Conservation (phyloP, 2,329 filamentous ascomycete genomes). For the Cordyceps javanica region DNA sequence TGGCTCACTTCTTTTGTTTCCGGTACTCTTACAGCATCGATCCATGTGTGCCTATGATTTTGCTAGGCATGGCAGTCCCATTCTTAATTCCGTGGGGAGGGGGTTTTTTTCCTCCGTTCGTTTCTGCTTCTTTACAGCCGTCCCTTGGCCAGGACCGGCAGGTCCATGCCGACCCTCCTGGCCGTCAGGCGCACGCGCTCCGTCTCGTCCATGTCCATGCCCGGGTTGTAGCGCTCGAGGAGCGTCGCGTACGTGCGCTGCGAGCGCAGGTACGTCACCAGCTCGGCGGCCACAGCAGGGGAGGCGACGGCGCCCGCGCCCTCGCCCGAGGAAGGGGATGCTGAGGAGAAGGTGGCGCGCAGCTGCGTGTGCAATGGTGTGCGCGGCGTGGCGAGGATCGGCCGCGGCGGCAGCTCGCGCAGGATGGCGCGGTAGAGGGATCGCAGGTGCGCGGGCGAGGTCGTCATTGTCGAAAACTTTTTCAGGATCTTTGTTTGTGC, state of each 20-base stretch:
- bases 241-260: slow-evolving; percentile 78
- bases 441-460: slow-evolving; percentile 50
- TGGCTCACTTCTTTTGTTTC: too few species aligned
- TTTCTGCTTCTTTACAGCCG: not conserved
- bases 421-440: slow-evolving; percentile 83
- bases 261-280: slow-evolving; percentile 73
- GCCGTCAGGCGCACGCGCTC: slow-evolving; percentile 81
- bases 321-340: slow-evolving; percentile 15
- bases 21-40: too few species aligned
- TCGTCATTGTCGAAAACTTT: slow-evolving; percentile 22
- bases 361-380: slow-evolving; percentile 66
- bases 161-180: slow-evolving; percentile 80
- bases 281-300: slow-evolving; percentile 59
- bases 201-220: slow-evolving; percentile 79
- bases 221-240: slow-evolving; percentile 88
- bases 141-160: slow-evolving; percentile 57
- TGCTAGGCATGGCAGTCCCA: too few species aligned
- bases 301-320: slow-evolving; percentile 20
- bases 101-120: not conserved
- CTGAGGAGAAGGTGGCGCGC: slow-evolving; percentile 51
- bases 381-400: slow-evolving; percentile 47
- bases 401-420: slow-evolving; percentile 76
- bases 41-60: not conserved
- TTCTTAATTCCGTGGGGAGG: too few species aligned
- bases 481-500: not conserved